Evolutionary conservation across 306 rosid species (phyloP).

Genomic region (Pyrus bretschneideri): DNA sequence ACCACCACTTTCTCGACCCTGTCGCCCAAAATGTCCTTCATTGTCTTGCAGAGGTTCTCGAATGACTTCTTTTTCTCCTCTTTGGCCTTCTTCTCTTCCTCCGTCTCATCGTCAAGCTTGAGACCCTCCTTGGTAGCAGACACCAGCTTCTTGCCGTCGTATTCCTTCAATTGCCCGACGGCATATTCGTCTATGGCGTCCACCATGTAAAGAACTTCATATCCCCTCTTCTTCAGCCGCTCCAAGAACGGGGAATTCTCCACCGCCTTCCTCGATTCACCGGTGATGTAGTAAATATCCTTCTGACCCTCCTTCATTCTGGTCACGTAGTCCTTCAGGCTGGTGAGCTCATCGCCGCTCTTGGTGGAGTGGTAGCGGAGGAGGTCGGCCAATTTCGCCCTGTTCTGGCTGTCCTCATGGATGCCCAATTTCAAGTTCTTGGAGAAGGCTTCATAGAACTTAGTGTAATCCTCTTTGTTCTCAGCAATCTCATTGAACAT

Average conservation of each 20-base stretch:
- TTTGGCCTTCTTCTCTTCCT: constrained; percentile 52
- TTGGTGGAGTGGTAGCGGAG: constrained; percentile 61
- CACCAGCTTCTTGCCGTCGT: constrained; percentile 60
- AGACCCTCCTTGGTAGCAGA: constrained; percentile 69
- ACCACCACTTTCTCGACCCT: constrained; percentile 60
- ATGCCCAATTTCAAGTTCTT: constrained; percentile 66
- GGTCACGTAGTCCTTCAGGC: constrained; percentile 63
- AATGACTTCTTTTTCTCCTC: constrained; percentile 66
- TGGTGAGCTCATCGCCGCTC: constrained; percentile 65
- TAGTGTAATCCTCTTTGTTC: constrained; percentile 60
- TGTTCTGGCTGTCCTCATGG: constrained; percentile 69
- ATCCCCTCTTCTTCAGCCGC: constrained; percentile 60
- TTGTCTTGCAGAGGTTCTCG: constrained; percentile 49
- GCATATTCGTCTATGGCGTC: constrained; percentile 69
- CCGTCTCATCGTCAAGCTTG: constrained; percentile 53
- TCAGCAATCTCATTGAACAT: constrained; percentile 71
- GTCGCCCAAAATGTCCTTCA: constrained; percentile 58
- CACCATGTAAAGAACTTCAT: constrained; percentile 63
- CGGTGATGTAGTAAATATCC: constrained; percentile 63
- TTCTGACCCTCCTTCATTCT: constrained; percentile 73
- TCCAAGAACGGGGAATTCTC: constrained; percentile 71
- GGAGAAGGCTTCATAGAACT: constrained; percentile 60
- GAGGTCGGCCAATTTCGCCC: constrained; percentile 53
- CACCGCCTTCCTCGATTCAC: constrained; percentile 67
- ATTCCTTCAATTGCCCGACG: constrained; percentile 58